phyloP scores from a whole-genome alignment of 768 basidiomycete species.

The Mycena filopes region DNA sequence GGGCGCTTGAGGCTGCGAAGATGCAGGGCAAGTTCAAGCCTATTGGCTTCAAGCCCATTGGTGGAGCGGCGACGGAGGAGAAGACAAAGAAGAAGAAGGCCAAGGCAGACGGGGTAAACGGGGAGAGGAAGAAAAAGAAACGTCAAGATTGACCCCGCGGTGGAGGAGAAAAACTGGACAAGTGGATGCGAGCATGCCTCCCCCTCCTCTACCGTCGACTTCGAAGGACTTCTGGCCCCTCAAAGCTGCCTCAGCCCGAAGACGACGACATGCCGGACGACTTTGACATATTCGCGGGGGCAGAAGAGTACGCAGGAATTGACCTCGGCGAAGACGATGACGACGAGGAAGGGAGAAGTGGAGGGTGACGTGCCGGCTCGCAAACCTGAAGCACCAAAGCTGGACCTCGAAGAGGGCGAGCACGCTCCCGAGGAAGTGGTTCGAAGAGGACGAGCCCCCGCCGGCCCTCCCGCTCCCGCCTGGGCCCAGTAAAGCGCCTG shows the following conservation, averaged over 20 bases:
- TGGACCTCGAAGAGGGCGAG: conserved; percentile 27
- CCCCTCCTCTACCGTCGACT: conserved; percentile 11
- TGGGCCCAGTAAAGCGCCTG: conserved; percentile 18
- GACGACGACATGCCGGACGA: conserved; percentile 58
- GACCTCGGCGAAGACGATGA: conserved; percentile 66
- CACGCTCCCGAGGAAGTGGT: conserved; percentile 53
- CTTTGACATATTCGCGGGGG: conserved; percentile 89
- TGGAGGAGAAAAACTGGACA: conserved; percentile 38
- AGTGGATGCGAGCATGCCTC: conserved; percentile 35
- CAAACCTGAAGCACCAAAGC: conserved; percentile 16
- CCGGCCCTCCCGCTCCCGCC: conserved; percentile 17
- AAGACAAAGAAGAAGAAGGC: conserved; percentile 65
- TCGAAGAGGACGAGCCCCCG: conserved; percentile 51
- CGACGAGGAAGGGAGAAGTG: conserved; percentile 34
- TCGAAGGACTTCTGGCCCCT: conserved; percentile 28
- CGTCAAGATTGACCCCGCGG: conserved; percentile 52
- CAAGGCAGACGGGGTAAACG: conserved; percentile 49
- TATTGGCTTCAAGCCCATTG: conserved; percentile 77
- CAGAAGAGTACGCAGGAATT: conserved; percentile 84
- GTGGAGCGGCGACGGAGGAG: conserved; percentile 39
- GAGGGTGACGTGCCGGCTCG: conserved; percentile 45
- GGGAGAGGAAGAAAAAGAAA: conserved; percentile 71
- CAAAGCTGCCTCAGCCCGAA: conserved; percentile 43
- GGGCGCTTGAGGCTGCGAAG: conserved; percentile 56
- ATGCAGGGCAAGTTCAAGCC: conserved; percentile 64